phyloP scores from a whole-genome alignment of 306 rosid species.

The Coriaria nepalensis region DNA sequence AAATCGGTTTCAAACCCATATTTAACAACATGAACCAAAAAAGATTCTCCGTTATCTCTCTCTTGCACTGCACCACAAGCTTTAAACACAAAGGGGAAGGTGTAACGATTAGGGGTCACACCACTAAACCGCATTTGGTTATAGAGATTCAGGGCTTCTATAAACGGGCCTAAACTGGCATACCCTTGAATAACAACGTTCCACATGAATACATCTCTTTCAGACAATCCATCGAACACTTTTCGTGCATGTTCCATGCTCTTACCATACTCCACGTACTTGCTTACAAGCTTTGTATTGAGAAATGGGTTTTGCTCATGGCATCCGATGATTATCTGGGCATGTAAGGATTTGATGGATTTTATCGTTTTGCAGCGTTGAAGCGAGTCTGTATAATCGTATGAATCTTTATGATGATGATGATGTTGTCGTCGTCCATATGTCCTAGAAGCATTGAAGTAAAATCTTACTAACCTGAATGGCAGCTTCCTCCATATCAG shows the following conservation, averaged over 20 bases:
- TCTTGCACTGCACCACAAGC: slow-evolving; percentile 52
- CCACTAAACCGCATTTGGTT: slow-evolving; percentile 35
- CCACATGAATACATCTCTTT: slow-evolving; percentile 64
- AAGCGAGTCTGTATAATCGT: slow-evolving; percentile 25
- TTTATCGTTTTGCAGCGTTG: slow-evolving; percentile 27
- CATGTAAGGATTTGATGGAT: slow-evolving; percentile 30
- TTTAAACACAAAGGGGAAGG: slow-evolving; percentile 63
- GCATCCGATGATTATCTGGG: slow-evolving; percentile 44
- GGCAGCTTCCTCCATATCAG: slow-evolving; percentile 8
- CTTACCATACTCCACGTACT: slow-evolving; percentile 14
- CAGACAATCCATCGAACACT: slow-evolving; percentile 55
- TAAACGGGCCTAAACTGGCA: slow-evolving; percentile 49
- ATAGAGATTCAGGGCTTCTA: slow-evolving; percentile 37
- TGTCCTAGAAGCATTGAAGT: slow-evolving; percentile 4
- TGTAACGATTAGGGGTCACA: slow-evolving; percentile 31
- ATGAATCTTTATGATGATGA: slow-evolving; percentile 22
- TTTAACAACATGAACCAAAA: slow-evolving; percentile 55
- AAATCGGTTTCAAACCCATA: slow-evolving; percentile 53
- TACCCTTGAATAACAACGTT: slow-evolving; percentile 60
- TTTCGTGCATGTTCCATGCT: slow-evolving; percentile 35
- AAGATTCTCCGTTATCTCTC: slow-evolving; percentile 26
- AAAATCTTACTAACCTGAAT: slow-evolving; percentile 6
- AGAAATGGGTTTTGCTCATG: slow-evolving; percentile 38
- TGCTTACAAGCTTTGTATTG: slow-evolving; percentile 47
- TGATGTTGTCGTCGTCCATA: slow-evolving; percentile 1